Conservation (phyloP, 768 basidiomycete genomes). For the Pleurotus sapidus region DNA sequence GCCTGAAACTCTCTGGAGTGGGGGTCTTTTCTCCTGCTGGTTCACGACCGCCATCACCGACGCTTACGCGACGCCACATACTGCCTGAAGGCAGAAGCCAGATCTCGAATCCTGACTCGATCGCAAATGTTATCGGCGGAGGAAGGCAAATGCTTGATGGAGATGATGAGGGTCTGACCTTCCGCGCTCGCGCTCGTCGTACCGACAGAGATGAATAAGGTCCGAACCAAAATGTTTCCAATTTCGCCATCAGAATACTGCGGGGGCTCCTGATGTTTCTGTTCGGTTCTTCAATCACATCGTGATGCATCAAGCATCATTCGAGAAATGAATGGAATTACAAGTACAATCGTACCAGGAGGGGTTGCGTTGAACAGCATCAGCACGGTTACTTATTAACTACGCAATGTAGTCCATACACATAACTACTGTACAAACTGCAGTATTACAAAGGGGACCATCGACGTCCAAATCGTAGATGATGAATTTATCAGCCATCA, state of each 20-base stretch:
- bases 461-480: background rate
- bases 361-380: no score
- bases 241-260: no score
- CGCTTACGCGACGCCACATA: conserved; percentile 37
- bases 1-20: conserved; percentile 61
- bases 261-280: no score
- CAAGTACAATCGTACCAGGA: no score
- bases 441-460: background rate
- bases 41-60: conserved; percentile 66
- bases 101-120: background rate
- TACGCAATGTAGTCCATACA: background rate
- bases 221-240: background rate
- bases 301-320: no score
- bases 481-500: background rate
- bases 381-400: no score
- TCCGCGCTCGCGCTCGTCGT: conserved; percentile 3
- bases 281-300: no score
- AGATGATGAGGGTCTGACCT: conserved; percentile 7
- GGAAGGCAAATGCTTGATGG: background rate
- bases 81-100: conserved; percentile 1
- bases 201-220: background rate
- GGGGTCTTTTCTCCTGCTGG: conserved; percentile 72
- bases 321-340: no score
- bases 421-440: conserved; percentile 10
- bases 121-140: background rate